phyloP scores from a whole-genome alignment of 192 early-diverging fungal species.

The Linnemannia hyalina region DNA sequence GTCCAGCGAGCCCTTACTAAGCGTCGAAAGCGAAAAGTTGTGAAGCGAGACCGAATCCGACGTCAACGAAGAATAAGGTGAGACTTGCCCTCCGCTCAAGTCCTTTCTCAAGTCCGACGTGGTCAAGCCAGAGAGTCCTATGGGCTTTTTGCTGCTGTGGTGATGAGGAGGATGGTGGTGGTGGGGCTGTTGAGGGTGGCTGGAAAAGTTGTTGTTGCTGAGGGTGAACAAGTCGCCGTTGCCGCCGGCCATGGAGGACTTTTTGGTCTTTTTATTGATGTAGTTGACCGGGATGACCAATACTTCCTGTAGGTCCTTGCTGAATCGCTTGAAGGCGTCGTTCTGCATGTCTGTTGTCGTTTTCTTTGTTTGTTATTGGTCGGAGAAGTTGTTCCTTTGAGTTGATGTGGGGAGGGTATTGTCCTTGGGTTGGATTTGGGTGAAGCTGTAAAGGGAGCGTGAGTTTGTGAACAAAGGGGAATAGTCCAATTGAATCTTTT shows the following conservation, averaged over 20 bases:
- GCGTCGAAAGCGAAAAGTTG: conserved; percentile 51
- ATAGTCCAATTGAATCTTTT: too few species aligned
- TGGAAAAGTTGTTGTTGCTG: conserved; percentile 7
- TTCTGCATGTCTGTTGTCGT: conserved; percentile 29
- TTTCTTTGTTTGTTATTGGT: background rate
- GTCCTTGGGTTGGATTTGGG: background rate
- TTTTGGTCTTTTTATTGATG: conserved; percentile 43
- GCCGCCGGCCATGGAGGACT: background rate
- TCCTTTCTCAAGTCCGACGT: background rate
- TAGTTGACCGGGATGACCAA: conserved; percentile 47
- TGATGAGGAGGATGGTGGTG: background rate
- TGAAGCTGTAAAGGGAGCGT: background rate
- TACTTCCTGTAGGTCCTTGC: conserved; percentile 39
- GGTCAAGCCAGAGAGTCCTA: background rate
- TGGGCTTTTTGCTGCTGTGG: background rate
- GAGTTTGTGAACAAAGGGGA: too few species aligned
- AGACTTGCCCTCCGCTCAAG: background rate
- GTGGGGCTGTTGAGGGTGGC: background rate
- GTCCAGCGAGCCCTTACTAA: conserved; percentile 41
- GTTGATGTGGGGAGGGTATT: background rate
- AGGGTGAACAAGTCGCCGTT: background rate
- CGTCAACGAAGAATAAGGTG: conserved; percentile 4
- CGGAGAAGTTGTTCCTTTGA: background rate
- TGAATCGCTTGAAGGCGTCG: conserved; percentile 41
- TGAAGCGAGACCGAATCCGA: conserved; percentile 39